Percentiles rank a stretch among this genome's conserved stretches.
phyloP scores from a whole-genome alignment of 768 basidiomycete genomes.

The Sutorius australiensis region DNA sequence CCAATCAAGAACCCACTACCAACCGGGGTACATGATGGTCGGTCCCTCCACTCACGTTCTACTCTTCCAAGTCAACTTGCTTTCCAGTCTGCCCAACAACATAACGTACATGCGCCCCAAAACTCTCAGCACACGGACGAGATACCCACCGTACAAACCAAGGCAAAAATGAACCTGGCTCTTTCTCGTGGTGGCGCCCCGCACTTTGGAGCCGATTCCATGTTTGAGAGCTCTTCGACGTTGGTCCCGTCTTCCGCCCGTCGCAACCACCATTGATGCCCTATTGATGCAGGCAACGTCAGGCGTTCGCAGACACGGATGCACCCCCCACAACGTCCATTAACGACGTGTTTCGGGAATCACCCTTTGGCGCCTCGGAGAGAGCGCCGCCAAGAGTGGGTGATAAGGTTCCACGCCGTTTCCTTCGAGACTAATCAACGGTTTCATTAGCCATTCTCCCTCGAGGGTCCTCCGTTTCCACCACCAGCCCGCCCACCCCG shows the following conservation, averaged over 20 bases:
- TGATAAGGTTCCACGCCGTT: not conserved
- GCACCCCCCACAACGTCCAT: slow-evolving; percentile 76
- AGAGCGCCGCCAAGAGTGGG: slow-evolving; percentile 21
- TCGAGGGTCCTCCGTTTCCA: slow-evolving; percentile 17
- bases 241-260: slow-evolving; percentile 4
- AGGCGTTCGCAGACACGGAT: slow-evolving; percentile 68
- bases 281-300: slow-evolving; percentile 45
- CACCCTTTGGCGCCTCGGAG: slow-evolving; percentile 30
- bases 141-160: slow-evolving; percentile 70
- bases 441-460: slow-evolving; percentile 18
- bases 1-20: slow-evolving; percentile 73
- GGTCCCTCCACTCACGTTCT: slow-evolving; percentile 14
- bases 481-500: slow-evolving; percentile 18
- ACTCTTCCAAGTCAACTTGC: not conserved
- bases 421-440: not conserved
- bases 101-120: slow-evolving; percentile 51
- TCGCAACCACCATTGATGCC: slow-evolving; percentile 2
- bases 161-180: slow-evolving; percentile 74
- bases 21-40: slow-evolving; percentile 79
- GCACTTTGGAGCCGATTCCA: slow-evolving; percentile 80
- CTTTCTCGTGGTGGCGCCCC: slow-evolving; percentile 59
- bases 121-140: slow-evolving; percentile 67
- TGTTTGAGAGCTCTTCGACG: slow-evolving; percentile 65
- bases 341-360: slow-evolving; percentile 67
- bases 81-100: slow-evolving; percentile 60